Percentiles rank a stretch among this genome's conserved stretches.
These are phyloP conservation scores for Clarireedia sp. DNA, from an alignment of 2,329 filamentous ascomycete species.

Conservation along the genomic window DNA sequence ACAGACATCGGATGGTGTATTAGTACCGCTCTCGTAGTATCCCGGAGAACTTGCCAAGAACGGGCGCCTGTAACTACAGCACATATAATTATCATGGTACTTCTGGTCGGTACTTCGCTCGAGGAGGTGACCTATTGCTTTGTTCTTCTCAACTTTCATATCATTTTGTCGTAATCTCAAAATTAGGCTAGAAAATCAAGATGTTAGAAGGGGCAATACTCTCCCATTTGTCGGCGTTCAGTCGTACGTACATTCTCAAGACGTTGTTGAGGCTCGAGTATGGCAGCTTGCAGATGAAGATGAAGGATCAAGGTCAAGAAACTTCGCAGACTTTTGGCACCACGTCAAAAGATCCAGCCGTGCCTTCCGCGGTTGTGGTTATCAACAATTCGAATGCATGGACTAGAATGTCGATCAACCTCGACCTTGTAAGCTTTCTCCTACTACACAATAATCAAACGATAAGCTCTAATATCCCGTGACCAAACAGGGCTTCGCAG, in stretches of 20 bases:
- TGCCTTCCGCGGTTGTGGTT: neutral
- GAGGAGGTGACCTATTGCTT: too few species aligned
- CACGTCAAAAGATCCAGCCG: neutral
- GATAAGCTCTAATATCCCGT: neutral
- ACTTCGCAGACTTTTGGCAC: neutral
- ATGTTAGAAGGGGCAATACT: neutral
- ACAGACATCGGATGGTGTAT: too few species aligned
- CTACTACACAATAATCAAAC: neutral
- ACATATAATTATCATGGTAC: too few species aligned
- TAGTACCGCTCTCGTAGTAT: too few species aligned
- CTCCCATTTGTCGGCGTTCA: neutral
- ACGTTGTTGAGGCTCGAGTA: neutral
- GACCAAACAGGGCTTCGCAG: conserved; percentile 8
- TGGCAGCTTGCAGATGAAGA: conserved; percentile 1
- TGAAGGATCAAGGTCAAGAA: neutral
- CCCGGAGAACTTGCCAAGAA: too few species aligned
- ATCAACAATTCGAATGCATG: neutral
- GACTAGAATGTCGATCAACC: conserved; percentile 1
- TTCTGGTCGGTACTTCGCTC: too few species aligned
- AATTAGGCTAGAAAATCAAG: neutral
- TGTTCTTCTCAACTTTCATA: too few species aligned
- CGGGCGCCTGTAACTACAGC: too few species aligned
- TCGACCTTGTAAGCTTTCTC: neutral
- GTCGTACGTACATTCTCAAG: neutral
- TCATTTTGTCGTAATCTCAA: neutral